Base-by-base conservation (phyloP, 2,329 filamentous ascomycete genomes). In the Monosporascus sp. region DNA sequence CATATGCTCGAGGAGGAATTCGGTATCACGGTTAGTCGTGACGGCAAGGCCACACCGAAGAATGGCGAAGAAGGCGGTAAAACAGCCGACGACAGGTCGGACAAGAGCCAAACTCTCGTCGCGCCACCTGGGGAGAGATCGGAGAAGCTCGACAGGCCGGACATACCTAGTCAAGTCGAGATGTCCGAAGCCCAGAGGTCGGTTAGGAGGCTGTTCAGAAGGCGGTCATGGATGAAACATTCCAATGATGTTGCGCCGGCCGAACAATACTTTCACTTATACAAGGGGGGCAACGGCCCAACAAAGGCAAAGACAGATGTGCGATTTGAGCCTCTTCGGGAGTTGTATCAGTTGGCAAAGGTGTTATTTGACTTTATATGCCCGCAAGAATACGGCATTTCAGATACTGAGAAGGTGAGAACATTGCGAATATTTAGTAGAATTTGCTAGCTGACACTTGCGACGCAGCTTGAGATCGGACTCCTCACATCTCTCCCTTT, bases 291-390 rank as follows among this genome's bases (percentile, higher is more conserved):
- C 38, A 85, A 84, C 49, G 84, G 80, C 50, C 81, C 88, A 56
- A 83, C 83, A 8, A 90, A 89, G 67, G 83, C 85, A 15, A 96
- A 95, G 73, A 81, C 87, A 17, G 93, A 97, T 65, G 87, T 84
- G 31, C 83, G 91, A 6, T 85, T 97, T 14, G 88, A 92, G 60
- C 94, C 94, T 56, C 79, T 99, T 44, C 85, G 94, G 57, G 92
- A 99, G 70, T 78, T 99, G 52, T 99, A 97, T 72, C 90, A 90
- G 62, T 79, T 97, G 47, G 90, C 90, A 52, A 99, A 99, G 72
- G 87, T 97, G 14, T 75, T 99, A 15, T 99, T 99, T 65, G 94
- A 99, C 71, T 99, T 97, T 68, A 96, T 99, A 63, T 96, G 94
- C 51, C 94, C 94, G 1, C 94, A 99, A 65, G 94, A 99, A 71